Conservation (phyloP, 768 basidiomycete species). For the Suillus americanus region DNA sequence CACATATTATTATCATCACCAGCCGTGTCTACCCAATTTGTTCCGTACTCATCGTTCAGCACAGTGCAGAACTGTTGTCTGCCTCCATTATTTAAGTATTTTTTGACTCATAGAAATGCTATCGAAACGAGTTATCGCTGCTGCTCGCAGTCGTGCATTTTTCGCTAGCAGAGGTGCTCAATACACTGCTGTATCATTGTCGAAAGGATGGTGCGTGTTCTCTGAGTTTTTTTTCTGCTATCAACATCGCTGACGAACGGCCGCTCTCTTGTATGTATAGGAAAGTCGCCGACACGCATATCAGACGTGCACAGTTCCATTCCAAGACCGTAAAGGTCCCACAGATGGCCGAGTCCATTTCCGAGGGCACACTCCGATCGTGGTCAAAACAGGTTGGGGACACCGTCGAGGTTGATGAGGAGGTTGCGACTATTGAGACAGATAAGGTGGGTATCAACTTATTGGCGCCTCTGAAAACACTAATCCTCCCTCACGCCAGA, state of each 20-base stretch:
- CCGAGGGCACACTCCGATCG: conserved; percentile 92
- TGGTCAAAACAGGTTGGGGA: conserved; percentile 96
- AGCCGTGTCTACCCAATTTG: conserved; percentile 1
- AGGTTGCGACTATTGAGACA: conserved; percentile 97
- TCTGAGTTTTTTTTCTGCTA: conserved; percentile 16
- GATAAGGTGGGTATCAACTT: conserved; percentile 73
- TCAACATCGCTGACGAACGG: conserved; percentile 10
- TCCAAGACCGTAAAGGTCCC: conserved; percentile 92
- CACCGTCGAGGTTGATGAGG: conserved; percentile 87
- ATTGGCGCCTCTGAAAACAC: background rate
- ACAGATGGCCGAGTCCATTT: conserved; percentile 99
- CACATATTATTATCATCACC: background rate
- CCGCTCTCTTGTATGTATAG: conserved; percentile 27
- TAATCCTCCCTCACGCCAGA: conserved; percentile 46
- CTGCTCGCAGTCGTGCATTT: conserved; percentile 62
- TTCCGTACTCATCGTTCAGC: conserved; percentile 1
- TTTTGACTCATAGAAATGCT: conserved; percentile 45
- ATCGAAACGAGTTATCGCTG: conserved; percentile 65
- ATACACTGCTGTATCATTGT: conserved; percentile 32
- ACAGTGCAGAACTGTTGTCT: background rate
- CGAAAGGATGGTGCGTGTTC: conserved; percentile 47
- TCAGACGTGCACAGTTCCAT: conserved; percentile 66
- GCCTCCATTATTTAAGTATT: background rate
- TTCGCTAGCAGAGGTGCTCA: conserved; percentile 37
- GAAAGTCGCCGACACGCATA: conserved; percentile 45